phyloP scores from a whole-genome alignment of 73 alveolate species.

The Paramecium pentaurelia region DNA sequence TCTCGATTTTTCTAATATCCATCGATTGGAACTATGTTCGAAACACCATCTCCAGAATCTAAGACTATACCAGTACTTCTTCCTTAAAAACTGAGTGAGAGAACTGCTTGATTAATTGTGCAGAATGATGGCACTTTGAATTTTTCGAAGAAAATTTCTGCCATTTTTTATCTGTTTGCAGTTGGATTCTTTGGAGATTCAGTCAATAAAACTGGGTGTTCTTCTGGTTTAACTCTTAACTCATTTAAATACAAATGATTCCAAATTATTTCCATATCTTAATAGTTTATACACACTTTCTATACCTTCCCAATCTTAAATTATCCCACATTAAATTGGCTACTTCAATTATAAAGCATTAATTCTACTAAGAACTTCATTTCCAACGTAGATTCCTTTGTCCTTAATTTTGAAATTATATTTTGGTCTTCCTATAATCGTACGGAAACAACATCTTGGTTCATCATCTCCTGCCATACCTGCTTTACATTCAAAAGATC shows the following conservation, averaged over 20 bases:
- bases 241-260: conserved; percentile 92
- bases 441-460: conserved; percentile 96
- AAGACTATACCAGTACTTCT: conserved; percentile 93
- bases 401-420: background rate
- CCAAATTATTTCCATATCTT: conserved; percentile 94
- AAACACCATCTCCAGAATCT: conserved; percentile 99
- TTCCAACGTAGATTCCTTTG: conserved; percentile 81
- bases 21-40: conserved; percentile 98
- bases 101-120: conserved; percentile 93
- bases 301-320: conserved; percentile 89
- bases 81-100: conserved; percentile 78
- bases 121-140: conserved; percentile 95
- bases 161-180: conserved; percentile 81
- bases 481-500: conserved; percentile 88
- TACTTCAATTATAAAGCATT: conserved; percentile 91
- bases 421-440: conserved; percentile 98
- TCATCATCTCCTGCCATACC: conserved; percentile 98
- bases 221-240: conserved; percentile 78
- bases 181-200: conserved; percentile 91
- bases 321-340: conserved; percentile 94
- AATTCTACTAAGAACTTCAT: conserved; percentile 95
- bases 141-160: conserved; percentile 93
- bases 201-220: conserved; percentile 83
- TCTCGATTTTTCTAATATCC: conserved; percentile 95
- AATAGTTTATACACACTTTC: background rate